Percentiles rank a stretch among this genome's conserved stretches.
These are phyloP conservation scores for Lobosporangium transversale DNA, from an alignment of 192 early-diverging fungal genomes.

Conservation along the genomic window DNA sequence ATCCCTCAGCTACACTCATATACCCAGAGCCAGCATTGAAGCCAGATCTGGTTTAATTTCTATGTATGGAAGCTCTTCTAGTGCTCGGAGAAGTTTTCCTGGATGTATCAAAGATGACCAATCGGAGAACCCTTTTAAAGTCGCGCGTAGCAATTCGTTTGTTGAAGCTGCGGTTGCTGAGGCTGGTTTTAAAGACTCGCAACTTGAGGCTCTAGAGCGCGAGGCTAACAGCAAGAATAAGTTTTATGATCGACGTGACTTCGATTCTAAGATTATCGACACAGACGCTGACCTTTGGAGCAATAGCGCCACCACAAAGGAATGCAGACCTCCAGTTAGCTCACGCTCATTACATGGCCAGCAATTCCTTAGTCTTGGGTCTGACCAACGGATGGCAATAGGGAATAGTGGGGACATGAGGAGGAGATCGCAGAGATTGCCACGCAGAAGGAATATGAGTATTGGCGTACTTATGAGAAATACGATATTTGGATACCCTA, in stretches of 20 bases:
- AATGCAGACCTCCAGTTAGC: no score
- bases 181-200: constrained; percentile 18
- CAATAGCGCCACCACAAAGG: no score
- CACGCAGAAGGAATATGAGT: constrained; percentile 12
- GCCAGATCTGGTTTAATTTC: background rate
- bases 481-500: constrained; percentile 25
- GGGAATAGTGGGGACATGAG: background rate
- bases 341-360: constrained; percentile 28
- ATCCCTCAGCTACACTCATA: background rate
- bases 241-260: constrained; percentile 47
- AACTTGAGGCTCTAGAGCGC: constrained; percentile 4
- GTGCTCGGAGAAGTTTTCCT: background rate
- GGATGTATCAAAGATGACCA: no score
- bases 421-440: background rate
- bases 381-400: background rate
- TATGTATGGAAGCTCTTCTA: background rate
- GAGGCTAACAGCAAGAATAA: constrained; percentile 12
- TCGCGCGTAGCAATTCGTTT: constrained; percentile 23
- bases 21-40: background rate
- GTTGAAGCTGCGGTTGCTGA: constrained; percentile 39
- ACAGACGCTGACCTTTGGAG: constrained; percentile 3
- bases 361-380: constrained; percentile 7
- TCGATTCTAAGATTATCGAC: constrained; percentile 48
- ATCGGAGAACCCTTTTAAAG: constrained; percentile 1
- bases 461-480: constrained; percentile 24